Evolutionary conservation across 352 stramenopile species (phyloP).

Genomic region (Phytophthora tentaculata): DNA sequence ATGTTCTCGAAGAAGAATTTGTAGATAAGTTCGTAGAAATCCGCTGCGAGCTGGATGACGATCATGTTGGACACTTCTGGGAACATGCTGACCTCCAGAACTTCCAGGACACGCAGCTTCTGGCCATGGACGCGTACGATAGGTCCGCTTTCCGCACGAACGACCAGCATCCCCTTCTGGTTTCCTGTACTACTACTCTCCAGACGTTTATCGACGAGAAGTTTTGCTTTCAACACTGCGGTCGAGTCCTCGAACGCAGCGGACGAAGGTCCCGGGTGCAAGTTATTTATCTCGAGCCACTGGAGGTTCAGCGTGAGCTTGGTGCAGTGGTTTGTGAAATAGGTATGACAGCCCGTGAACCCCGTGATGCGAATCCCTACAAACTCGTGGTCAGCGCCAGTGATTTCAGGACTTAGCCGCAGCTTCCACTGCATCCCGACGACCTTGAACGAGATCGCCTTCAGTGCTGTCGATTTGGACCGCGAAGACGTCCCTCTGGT

Average conservation of each 20-base stretch:
- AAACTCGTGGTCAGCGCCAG: slow-evolving; percentile 72
- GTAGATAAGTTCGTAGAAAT: slow-evolving; percentile 86
- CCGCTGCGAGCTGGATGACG: slow-evolving; percentile 78
- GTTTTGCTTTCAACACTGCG: slow-evolving; percentile 70
- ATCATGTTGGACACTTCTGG: slow-evolving; percentile 86
- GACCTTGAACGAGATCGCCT: slow-evolving; percentile 75
- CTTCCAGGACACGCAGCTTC: slow-evolving; percentile 74
- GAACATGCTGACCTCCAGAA: slow-evolving; percentile 86
- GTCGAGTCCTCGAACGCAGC: slow-evolving; percentile 80
- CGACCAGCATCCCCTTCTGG: slow-evolving; percentile 77
- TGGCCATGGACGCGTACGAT: slow-evolving; percentile 68
- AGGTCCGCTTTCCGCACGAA: slow-evolving; percentile 78
- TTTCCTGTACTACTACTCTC: slow-evolving; percentile 45
- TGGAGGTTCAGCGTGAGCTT: slow-evolving; percentile 81
- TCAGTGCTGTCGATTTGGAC: slow-evolving; percentile 44
- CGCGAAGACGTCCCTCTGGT: slow-evolving; percentile 44
- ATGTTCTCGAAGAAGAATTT: slow-evolving; percentile 87
- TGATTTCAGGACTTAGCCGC: slow-evolving; percentile 62
- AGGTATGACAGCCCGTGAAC: slow-evolving; percentile 70
- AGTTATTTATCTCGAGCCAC: slow-evolving; percentile 85
- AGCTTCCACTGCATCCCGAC: slow-evolving; percentile 63
- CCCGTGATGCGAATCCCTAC: slow-evolving; percentile 70
- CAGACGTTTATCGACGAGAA: slow-evolving; percentile 67
- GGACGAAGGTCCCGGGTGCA: slow-evolving; percentile 73
- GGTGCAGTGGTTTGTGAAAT: slow-evolving; percentile 72